Base-by-base conservation (phyloP, 148 eudicot genomes). In the Drosera capensis region DNA sequence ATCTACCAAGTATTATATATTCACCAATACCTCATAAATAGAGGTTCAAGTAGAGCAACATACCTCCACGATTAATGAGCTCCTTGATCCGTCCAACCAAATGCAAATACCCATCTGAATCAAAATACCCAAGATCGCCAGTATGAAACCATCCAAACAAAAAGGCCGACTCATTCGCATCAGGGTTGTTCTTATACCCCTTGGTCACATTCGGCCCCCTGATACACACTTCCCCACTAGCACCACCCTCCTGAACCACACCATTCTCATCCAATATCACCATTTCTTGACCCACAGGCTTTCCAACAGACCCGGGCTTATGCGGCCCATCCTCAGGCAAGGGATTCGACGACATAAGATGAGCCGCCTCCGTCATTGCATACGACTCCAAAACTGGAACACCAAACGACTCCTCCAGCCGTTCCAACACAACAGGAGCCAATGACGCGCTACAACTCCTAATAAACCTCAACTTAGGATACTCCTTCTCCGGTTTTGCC, bases 41-140 rank as follows among this genome's bases (percentile, higher is more conserved):
- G 24, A 1, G 11, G 5, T 0, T 18, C 15, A 4, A 20, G 20
- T 6, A 25, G 3, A 14, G 35, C 2, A 17, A 26, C 8, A 40
- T 83, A 88, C 97, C 97, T 88, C 97, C 97, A 43, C 97, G 94
- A 64, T 88, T 88, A 60, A 88, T 75, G 50, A 88, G 66, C 75
- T 88, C 97, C 78, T 88, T 88, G 41, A 80, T 88, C 55, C 97
- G 71, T 13, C 97, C 97, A 23, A 88, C 97, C 30, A 88, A 72
- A 62, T 80, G 92, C 72, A 88, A 66, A 62, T 75, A 88, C 13
- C 97, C 95, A 30, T 83, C 86, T 14, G 78, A 67, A 40, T 88
- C 95, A 4, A 84, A 54, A 55, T 37, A 84, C 16, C 97, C 97
- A 8, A 80, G 57, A 60, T 88, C 97, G 9, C 97, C 97, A 3